Percentiles rank a stretch among this genome's conserved stretches.
Evolutionary conservation across 2,329 filamentous ascomycete genomes (phyloP).

Genomic region (Penicillium rolfsii): DNA sequence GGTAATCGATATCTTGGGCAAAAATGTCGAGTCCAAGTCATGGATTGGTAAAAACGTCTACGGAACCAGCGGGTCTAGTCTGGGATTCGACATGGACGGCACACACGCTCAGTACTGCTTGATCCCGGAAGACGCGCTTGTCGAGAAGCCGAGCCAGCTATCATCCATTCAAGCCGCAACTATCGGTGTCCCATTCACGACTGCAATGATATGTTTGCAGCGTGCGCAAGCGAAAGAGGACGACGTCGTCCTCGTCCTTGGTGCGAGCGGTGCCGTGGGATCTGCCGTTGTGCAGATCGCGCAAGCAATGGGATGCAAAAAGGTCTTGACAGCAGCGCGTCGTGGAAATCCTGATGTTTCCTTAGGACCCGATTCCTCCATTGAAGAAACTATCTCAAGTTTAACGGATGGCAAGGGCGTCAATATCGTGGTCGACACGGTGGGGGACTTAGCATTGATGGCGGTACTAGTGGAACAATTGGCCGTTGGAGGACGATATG

Average conservation of each 20-base stretch:
- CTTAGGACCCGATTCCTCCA: constrained; percentile 1
- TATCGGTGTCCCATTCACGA: constrained; percentile 35
- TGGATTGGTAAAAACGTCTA: constrained; percentile 34
- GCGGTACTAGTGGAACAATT: constrained; percentile 29
- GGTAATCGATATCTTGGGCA: constrained; percentile 26
- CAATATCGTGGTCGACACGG: constrained; percentile 33
- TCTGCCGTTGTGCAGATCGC: constrained; percentile 31
- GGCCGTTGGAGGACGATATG: constrained; percentile 29
- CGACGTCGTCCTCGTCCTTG: constrained; percentile 36
- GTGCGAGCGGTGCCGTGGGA: constrained; percentile 35
- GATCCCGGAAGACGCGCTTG: constrained; percentile 22
- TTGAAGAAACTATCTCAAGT: constrained; percentile 4
- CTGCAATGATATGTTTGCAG: constrained; percentile 28
- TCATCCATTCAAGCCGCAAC: constrained; percentile 33
- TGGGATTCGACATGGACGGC: constrained; percentile 33
- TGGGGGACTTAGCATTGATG: constrained; percentile 34
- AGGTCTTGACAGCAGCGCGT: constrained; percentile 32
- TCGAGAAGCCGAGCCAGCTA: constrained; percentile 27
- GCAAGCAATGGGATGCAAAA: constrained; percentile 28
- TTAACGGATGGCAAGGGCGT: constrained; percentile 22
- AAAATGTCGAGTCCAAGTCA: constrained; percentile 16
- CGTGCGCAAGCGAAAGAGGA: constrained; percentile 24
- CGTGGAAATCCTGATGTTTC: constrained; percentile 25
- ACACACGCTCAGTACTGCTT: constrained; percentile 34
- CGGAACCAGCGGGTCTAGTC: constrained; percentile 33